Conservation (phyloP, 2,329 filamentous ascomycete genomes). For the Reticulascus tulasneorum region DNA sequence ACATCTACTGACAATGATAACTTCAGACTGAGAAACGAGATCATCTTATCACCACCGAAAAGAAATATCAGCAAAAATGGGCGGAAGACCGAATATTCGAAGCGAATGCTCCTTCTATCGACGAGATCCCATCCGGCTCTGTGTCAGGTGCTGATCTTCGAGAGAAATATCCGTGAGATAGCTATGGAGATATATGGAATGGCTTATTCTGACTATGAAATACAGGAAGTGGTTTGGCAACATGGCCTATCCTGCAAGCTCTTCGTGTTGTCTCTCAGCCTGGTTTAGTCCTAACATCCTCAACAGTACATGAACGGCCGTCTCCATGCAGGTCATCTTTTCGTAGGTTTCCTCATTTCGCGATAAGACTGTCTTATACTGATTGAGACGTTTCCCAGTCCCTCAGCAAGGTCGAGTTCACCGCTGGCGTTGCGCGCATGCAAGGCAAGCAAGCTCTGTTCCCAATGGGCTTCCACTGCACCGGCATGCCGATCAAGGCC, state of each 20-base stretch:
- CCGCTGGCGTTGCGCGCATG: conserved; percentile 78
- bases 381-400: too few species aligned
- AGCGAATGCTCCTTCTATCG: conserved; percentile 73
- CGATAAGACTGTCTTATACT: too few species aligned
- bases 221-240: conserved; percentile 19
- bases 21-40: conserved; percentile 88
- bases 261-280: too few species aligned
- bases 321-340: conserved; percentile 86
- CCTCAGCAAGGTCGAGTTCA: conserved; percentile 89
- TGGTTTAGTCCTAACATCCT: too few species aligned
- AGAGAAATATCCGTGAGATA: conserved; percentile 73
- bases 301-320: conserved; percentile 91
- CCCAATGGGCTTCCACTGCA: conserved; percentile 92
- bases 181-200: conserved; percentile 19
- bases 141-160: conserved; percentile 72
- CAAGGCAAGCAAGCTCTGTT: conserved; percentile 83
- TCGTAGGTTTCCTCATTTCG: too few species aligned
- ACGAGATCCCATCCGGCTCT: conserved; percentile 72
- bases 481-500: conserved; percentile 97
- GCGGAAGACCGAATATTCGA: conserved; percentile 75
- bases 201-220: not conserved
- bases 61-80: conserved; percentile 89
- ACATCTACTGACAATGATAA: conserved; percentile 14
- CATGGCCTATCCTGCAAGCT: conserved; percentile 41
- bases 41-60: conserved; percentile 75